Evolutionary conservation across 2,329 filamentous ascomycete species (phyloP).

Genomic region (Chrysoporthe austroafricana): DNA sequence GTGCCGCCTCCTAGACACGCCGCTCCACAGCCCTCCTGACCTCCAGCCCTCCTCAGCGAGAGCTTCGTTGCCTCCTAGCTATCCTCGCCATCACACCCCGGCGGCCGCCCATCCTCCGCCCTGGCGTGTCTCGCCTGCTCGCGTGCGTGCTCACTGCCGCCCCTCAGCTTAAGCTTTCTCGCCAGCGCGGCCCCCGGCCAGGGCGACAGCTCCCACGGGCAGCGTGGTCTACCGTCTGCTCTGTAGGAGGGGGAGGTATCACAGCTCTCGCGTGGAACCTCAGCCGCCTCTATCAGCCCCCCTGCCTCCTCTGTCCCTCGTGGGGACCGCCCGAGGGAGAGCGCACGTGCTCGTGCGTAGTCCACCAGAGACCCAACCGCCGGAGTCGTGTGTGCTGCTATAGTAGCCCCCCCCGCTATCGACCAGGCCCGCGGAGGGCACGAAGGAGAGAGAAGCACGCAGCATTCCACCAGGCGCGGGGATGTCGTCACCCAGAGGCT

Average conservation of each 20-base stretch:
- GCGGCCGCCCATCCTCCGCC: neutral
- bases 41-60: too few relatives aligned
- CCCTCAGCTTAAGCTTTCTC: neutral
- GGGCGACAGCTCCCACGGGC: neutral
- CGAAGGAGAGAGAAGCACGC: neutral
- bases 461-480: neutral
- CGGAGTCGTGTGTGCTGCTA: neutral
- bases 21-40: too few relatives aligned
- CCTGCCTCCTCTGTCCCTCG: neutral
- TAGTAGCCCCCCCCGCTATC: neutral
- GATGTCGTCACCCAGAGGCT: slow-evolving; percentile 49
- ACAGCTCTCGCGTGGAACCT: too few relatives aligned
- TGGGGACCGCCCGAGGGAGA: neutral
- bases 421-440: neutral
- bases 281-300: too few relatives aligned
- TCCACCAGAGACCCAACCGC: neutral
- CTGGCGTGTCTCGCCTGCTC: neutral
- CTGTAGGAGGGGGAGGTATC: too few relatives aligned
- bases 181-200: neutral
- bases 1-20: too few relatives aligned
- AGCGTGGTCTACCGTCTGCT: neutral
- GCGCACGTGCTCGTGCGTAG: neutral
- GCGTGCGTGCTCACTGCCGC: neutral
- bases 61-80: too few relatives aligned
- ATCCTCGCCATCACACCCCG: too few relatives aligned